Conservation (phyloP, 1,284 basidiomycete species). For the Moniliella sp. region DNA sequence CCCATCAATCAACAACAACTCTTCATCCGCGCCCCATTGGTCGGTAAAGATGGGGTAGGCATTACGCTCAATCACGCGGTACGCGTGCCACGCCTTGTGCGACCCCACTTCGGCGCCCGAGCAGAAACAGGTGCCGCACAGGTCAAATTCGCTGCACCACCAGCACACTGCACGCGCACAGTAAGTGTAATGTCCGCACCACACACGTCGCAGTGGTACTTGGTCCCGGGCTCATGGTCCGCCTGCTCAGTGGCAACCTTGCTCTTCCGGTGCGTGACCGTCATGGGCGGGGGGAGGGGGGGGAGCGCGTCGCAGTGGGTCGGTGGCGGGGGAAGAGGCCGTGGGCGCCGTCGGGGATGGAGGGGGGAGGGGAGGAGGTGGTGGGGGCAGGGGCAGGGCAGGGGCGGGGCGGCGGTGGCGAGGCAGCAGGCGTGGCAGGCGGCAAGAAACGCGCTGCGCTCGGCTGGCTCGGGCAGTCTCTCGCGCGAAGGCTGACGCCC, state of each 20-base stretch:
- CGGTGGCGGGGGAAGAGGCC: too few species aligned
- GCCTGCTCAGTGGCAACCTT: slow-evolving; percentile 20
- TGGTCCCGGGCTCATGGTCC: slow-evolving; percentile 21
- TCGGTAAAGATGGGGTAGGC: slow-evolving; percentile 83
- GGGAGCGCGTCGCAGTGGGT: too few species aligned
- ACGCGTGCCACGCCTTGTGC: slow-evolving; percentile 71
- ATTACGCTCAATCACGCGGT: slow-evolving; percentile 54
- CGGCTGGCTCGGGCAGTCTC: too few species aligned
- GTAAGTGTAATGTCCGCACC: slow-evolving; percentile 32
- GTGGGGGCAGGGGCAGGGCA: too few species aligned
- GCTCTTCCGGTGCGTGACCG: slow-evolving; percentile 31
- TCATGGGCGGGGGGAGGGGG: too few species aligned
- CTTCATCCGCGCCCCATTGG: slow-evolving; percentile 97
- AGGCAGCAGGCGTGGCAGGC: too few species aligned
- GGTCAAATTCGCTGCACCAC: slow-evolving; percentile 35
- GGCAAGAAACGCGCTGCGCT: too few species aligned
- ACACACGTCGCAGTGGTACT: slow-evolving; percentile 32
- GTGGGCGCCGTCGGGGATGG: too few species aligned
- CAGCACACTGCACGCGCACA: slow-evolving; percentile 27
- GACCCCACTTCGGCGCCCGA: slow-evolving; percentile 63
- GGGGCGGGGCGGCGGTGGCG: too few species aligned
- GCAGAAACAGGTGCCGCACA: slow-evolving; percentile 53
- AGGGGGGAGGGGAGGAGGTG: too few species aligned
- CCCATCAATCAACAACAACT: slow-evolving; percentile 72
- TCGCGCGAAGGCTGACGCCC: too few species aligned